Conservation (phyloP, 2,329 filamentous ascomycete species). For the Pyrenophora graminea region DNA sequence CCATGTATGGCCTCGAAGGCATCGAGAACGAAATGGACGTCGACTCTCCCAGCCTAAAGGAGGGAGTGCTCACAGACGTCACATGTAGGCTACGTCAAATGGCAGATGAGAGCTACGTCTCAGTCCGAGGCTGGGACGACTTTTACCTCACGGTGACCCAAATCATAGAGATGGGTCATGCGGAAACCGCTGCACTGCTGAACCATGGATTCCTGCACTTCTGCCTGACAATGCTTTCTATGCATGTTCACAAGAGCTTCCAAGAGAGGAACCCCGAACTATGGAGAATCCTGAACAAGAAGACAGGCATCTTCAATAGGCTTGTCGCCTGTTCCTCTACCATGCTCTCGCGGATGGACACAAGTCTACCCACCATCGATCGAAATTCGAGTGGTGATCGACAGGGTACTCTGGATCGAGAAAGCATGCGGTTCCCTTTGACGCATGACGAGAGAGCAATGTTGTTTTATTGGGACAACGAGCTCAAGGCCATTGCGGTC, state of each 20-base stretch:
- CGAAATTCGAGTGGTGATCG: slow-evolving; percentile 20
- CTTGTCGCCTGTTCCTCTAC: slow-evolving; percentile 37
- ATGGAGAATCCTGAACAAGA: slow-evolving; percentile 39
- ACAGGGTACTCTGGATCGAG: slow-evolving; percentile 24
- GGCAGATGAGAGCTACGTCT: slow-evolving; percentile 28
- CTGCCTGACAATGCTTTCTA: slow-evolving; percentile 35
- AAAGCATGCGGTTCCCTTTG: slow-evolving; percentile 34
- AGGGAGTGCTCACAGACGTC: slow-evolving; percentile 27
- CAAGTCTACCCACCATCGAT: slow-evolving; percentile 17
- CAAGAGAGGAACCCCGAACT: slow-evolving; percentile 26
- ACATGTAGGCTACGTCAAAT: slow-evolving; percentile 24
- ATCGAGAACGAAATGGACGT: slow-evolving; percentile 37
- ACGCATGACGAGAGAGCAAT: slow-evolving; percentile 25
- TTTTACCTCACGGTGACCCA: slow-evolving; percentile 39
- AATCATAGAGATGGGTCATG: slow-evolving; percentile 32
- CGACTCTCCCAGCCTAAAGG: slow-evolving; percentile 13
- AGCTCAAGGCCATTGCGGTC: slow-evolving; percentile 36
- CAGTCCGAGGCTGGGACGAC: slow-evolving; percentile 43
- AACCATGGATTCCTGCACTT: slow-evolving; percentile 34
- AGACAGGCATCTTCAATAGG: slow-evolving; percentile 35
- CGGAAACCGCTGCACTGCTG: slow-evolving; percentile 35
- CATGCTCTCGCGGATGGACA: slow-evolving; percentile 35
- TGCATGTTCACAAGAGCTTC: slow-evolving; percentile 28
- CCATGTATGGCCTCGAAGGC: slow-evolving; percentile 31
- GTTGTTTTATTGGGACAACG: slow-evolving; percentile 35